Conservation (phyloP, 179 eudicot species). For the Silene noctiflora region DNA sequence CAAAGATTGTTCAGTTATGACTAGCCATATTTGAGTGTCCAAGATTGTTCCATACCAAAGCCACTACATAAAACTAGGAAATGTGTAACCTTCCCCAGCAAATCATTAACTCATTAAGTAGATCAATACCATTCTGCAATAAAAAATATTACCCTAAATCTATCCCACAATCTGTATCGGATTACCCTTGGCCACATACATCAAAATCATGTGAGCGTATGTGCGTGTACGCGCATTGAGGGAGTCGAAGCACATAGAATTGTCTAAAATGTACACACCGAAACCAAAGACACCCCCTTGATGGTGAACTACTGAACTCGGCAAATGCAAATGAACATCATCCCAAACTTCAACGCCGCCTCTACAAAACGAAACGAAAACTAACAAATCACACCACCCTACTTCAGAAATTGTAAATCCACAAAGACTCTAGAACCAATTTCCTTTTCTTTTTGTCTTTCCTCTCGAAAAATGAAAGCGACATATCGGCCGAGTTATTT, state of each 20-base stretch:
- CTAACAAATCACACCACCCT: not conserved
- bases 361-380: not conserved
- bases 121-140: not conserved
- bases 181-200: not conserved
- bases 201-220: not conserved
- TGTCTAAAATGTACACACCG: not conserved
- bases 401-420: conserved; percentile 1
- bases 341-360: not conserved
- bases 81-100: not conserved
- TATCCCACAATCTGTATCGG: no score
- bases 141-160: not conserved
- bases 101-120: not conserved
- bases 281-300: not conserved
- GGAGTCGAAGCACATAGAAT: not conserved
- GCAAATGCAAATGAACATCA: not conserved
- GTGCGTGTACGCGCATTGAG: not conserved
- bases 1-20: not conserved
- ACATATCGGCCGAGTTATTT: not conserved
- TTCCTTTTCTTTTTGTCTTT: not conserved
- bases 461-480: not conserved
- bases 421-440: not conserved
- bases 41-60: conserved; percentile 6
- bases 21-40: not conserved
- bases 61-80: not conserved
- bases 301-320: not conserved